Conservation (phyloP, 2,329 filamentous ascomycete species). For the Thermochaetoides dissita region DNA sequence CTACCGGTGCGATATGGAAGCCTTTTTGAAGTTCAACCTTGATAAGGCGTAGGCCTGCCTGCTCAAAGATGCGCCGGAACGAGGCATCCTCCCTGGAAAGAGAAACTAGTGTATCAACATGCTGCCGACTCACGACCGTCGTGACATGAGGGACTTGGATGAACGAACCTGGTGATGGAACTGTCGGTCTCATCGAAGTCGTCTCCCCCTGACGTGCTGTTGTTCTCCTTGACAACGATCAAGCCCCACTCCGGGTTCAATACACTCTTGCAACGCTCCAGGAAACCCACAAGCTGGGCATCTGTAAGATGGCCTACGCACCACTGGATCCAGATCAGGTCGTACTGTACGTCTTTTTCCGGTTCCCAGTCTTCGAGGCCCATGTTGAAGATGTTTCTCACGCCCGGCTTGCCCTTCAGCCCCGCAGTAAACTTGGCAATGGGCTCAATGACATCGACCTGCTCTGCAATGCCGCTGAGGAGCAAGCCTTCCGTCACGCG, state of each 20-base stretch:
- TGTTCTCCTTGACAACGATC: slow-evolving; percentile 72
- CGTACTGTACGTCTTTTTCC: slow-evolving; percentile 41
- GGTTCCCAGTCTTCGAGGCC: slow-evolving; percentile 60
- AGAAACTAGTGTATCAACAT: too few species aligned
- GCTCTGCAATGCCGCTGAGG: slow-evolving; percentile 45
- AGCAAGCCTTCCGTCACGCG: slow-evolving; percentile 68
- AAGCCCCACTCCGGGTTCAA: slow-evolving; percentile 29
- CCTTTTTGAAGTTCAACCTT: slow-evolving; percentile 59
- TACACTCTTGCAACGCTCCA: slow-evolving; percentile 42
- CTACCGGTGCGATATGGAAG: slow-evolving; percentile 37
- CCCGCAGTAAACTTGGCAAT: slow-evolving; percentile 63
- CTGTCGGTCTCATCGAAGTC: slow-evolving; percentile 64
- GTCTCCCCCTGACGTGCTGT: slow-evolving; percentile 44
- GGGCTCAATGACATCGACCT: slow-evolving; percentile 75
- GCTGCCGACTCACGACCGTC: too few species aligned
- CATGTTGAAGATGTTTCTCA: slow-evolving; percentile 49
- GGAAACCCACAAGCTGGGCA: slow-evolving; percentile 51
- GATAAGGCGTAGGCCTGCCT: slow-evolving; percentile 55
- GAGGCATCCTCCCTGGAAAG: slow-evolving; percentile 50
- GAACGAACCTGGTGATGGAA: slow-evolving; percentile 52
- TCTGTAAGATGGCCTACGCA: slow-evolving; percentile 75
- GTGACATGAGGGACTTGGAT: too few species aligned
- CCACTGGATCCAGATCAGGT: slow-evolving; percentile 85
- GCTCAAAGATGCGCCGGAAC: slow-evolving; percentile 54
- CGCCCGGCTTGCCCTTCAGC: slow-evolving; percentile 42